Evolutionary conservation across 495 filamentous ascomycete species (phyloP).

Genomic region (Astrothelium macrocarpum): DNA sequence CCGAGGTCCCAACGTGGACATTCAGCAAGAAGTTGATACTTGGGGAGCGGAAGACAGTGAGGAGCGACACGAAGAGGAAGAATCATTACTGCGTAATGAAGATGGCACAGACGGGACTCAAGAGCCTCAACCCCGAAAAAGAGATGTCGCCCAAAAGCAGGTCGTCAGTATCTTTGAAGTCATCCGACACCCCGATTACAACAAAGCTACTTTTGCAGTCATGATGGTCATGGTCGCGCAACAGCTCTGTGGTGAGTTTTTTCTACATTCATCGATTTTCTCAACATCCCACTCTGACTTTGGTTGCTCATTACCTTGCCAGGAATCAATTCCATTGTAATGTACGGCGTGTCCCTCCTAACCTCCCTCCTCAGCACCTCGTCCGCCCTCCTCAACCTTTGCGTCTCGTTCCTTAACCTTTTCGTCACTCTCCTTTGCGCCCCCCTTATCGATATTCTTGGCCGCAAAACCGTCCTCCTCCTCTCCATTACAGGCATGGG

Average conservation of each 20-base stretch:
- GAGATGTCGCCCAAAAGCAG: background rate
- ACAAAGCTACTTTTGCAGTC: conserved; percentile 73
- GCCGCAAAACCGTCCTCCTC: conserved; percentile 74
- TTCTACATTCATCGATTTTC: background rate
- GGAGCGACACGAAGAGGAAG: background rate
- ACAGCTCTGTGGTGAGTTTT: conserved; percentile 49
- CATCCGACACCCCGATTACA: conserved; percentile 52
- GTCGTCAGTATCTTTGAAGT: conserved; percentile 52
- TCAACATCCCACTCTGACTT: too few relatives aligned
- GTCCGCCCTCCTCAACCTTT: conserved; percentile 70
- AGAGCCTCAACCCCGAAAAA: background rate
- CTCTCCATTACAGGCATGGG: conserved; percentile 78
- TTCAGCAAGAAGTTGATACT: conserved; percentile 60
- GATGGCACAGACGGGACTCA: background rate
- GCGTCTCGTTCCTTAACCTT: conserved; percentile 79
- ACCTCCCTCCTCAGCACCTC: conserved; percentile 63
- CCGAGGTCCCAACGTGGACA: conserved; percentile 55
- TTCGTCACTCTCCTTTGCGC: conserved; percentile 70
- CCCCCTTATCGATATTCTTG: conserved; percentile 74
- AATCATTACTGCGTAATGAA: background rate
- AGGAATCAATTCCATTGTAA: conserved; percentile 93
- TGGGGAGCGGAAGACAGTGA: conserved; percentile 32
- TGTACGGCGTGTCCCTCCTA: conserved; percentile 91
- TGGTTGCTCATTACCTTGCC: conserved; percentile 28
- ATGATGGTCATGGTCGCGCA: conserved; percentile 87